A percentile compares a stretch with the other conserved stretches of the same genome.
Evolutionary conservation across 1,284 basidiomycete genomes (phyloP).

Genomic region (Ceratobasidium sp.): DNA sequence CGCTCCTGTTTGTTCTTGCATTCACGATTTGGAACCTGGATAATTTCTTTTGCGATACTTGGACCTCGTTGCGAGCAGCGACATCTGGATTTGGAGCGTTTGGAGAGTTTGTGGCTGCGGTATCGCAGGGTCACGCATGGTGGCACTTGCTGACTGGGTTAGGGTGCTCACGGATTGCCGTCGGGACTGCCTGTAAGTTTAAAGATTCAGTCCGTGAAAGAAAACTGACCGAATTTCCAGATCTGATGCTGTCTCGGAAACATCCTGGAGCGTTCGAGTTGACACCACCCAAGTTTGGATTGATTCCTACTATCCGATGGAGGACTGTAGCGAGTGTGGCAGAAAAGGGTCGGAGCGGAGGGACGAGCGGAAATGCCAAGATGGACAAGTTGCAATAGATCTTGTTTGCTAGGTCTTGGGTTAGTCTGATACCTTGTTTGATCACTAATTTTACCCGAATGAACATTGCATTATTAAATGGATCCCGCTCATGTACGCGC

Average conservation of each 20-base stretch:
- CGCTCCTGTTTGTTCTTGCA: constrained; percentile 50
- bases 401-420: no score
- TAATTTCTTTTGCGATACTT: constrained; percentile 54
- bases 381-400: constrained; percentile 22
- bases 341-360: background rate
- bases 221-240: background rate
- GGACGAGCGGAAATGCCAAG: constrained; percentile 10
- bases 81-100: constrained; percentile 41
- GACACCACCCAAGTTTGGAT: background rate
- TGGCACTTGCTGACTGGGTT: constrained; percentile 58
- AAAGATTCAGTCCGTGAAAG: background rate
- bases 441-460: no score
- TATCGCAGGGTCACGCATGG: no score
- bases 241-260: constrained; percentile 24
- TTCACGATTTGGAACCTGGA: constrained; percentile 60
- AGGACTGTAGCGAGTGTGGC: background rate
- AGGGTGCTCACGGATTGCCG: constrained; percentile 53
- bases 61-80: constrained; percentile 44
- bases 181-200: constrained; percentile 49
- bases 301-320: constrained; percentile 13
- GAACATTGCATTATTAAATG: no score
- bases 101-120: constrained; percentile 34
- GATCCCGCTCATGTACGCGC: no score
- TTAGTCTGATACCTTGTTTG: no score
- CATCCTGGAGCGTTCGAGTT: constrained; percentile 28